Evolutionary conservation across 768 basidiomycete species (phyloP), one percentile per base, ranked within the genome.

Genomic region (Exsudoporus frostii): DNA sequence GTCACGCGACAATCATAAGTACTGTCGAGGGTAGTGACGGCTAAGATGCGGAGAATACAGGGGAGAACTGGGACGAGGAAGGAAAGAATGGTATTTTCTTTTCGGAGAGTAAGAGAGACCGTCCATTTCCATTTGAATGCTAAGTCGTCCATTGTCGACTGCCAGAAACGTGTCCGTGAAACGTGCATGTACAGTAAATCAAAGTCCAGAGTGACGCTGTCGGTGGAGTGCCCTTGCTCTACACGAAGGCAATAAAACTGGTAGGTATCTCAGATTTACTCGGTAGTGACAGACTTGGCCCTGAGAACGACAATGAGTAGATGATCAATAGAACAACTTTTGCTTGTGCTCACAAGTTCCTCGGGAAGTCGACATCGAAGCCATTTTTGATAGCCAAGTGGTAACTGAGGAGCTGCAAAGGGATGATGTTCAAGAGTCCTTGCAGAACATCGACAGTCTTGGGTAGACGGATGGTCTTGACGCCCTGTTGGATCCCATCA

Each of bases 341-440:
- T 9, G 9, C 25, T 42, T 14, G 19, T 32, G 80, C 90, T 64
- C 66, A 91, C 87, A 98, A 76, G 78, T 98, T 98, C 66, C 96
- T 80, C 39, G 96, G 96, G 86, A 97, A 97, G 71, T 99, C 96
- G 61, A 98, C 96, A 68, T 98, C 96, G 59, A 91, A 94, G 30
- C 95, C 97, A 68, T 93, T 93, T 77, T 82, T 88, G 63, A 98
- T 86, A 4, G 96, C 96, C 56, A 99, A 75, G 75, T 98, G 95
- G 73, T 99, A 99, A 58, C 90, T 92, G 54, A 98, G 79, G 56
- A 99, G 79, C 70, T 98, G 97, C 56, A 99, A 79, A 37, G 97
- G 97, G 52, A 98, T 88, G 72, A 99, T 89, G 76, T 98, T 99
- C 72, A 99, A 74, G 61, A 99, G 69, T 20, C 97, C 97, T 74